Conservation (phyloP, 768 basidiomycete genomes). For the Podaxis sp. region DNA sequence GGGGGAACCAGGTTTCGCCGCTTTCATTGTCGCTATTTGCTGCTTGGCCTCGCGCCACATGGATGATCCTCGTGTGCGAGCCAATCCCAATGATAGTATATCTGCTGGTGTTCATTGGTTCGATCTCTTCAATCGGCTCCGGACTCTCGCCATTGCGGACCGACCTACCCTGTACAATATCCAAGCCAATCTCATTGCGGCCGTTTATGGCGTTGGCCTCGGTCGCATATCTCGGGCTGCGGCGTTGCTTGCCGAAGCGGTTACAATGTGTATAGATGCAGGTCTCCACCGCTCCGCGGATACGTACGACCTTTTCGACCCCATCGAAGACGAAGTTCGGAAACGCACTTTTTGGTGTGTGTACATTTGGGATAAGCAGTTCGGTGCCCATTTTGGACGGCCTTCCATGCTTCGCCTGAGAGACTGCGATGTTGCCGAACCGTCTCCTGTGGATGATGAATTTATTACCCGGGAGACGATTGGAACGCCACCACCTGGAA, state of each 20-base stretch:
- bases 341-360: slow-evolving; percentile 97
- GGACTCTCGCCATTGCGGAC: slow-evolving; percentile 86
- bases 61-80: slow-evolving; percentile 85
- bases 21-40: slow-evolving; percentile 90
- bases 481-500: slow-evolving; percentile 61
- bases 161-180: slow-evolving; percentile 89
- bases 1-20: slow-evolving; percentile 93
- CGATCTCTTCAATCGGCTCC: slow-evolving; percentile 79
- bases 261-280: slow-evolving; percentile 84
- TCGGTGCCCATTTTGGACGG: slow-evolving; percentile 83
- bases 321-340: slow-evolving; percentile 86
- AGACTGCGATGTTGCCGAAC: slow-evolving; percentile 91
- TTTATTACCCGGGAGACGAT: slow-evolving; percentile 75
- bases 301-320: slow-evolving; percentile 81
- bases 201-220: slow-evolving; percentile 87
- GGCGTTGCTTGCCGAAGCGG: slow-evolving; percentile 78
- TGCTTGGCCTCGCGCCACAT: slow-evolving; percentile 90
- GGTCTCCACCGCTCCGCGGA: slow-evolving; percentile 87
- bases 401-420: slow-evolving; percentile 82
- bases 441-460: slow-evolving; percentile 83
- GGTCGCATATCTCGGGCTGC: slow-evolving; percentile 88
- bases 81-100: slow-evolving; percentile 77
- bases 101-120: slow-evolving; percentile 91
- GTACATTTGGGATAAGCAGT: slow-evolving; percentile 95
- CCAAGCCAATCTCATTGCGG: slow-evolving; percentile 88